Evolutionary conservation across 225 moss, liverwort and hornwort species (phyloP), one percentile per base, ranked within the genome.

Genomic region (Asterella californica): DNA sequence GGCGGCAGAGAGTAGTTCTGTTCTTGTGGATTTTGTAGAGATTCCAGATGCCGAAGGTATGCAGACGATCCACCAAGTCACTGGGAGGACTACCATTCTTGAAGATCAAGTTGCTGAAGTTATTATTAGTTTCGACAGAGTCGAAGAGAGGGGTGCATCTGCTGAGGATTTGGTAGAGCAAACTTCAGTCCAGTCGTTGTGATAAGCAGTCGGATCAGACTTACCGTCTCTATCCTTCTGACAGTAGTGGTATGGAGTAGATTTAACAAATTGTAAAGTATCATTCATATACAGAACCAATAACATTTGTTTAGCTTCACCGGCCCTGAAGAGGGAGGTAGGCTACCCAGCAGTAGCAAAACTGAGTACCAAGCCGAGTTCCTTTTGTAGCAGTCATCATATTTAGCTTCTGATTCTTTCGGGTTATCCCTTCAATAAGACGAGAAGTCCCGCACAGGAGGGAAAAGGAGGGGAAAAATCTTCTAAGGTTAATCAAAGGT

Each of bases 121-220:
- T 72, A 72, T 10, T 17, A 2, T 0, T 3, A 36, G 4, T 36
- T 30, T 36, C 67, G 67, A 67, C 36, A 34, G 6, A 15, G 36
- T 67, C 2, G 67, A 36, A 10, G 34, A 36, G 18, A 67, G 17
- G 18, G 36, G 67, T 36, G 0, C 36, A 36, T 15, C 4, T n/a
- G 71, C 71, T 46, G 71, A 27, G 71, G 47, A 72, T 10, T 30
- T 72, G 47, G 71, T 72, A 46, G 71, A 47, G 6, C 71, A 47
- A 72, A 47, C 71, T 49, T 67, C 67, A 34, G 67, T 15, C 34
- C 34, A 67, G 36, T 67, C 67, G 5, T 19, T 67, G 17, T 14
- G 18, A 36, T 17, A 36, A 65, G 2, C 29, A 65, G 67, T 67
- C 36, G 36, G 17, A 67, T 19, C 8, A n/a, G 25, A 25, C 29